A percentile compares a stretch with the other conserved stretches of the same genome.
phyloP scores from a whole-genome alignment of 495 filamentous ascomycete species.

The Tuber melanosporum region DNA sequence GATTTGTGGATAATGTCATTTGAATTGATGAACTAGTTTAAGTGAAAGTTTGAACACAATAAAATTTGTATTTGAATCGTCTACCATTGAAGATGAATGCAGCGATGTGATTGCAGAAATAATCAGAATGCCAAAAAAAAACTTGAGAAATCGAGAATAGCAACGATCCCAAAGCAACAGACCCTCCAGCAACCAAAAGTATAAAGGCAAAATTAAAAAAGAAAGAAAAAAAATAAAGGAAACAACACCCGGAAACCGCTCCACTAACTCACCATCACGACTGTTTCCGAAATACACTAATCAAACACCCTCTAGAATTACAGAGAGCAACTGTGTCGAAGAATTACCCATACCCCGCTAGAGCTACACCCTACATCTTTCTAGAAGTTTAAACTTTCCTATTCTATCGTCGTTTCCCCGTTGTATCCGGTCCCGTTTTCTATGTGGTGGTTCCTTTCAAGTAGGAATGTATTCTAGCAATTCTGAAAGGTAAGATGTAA shows the following conservation, averaged over 20 bases:
- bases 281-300: not conserved
- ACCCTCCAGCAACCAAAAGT: not conserved
- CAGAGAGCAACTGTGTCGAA: not conserved
- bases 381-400: not conserved
- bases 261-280: not conserved
- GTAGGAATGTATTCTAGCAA: not conserved
- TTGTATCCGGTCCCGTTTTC: not conserved
- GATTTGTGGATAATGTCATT: not conserved
- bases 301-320: not conserved
- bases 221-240: not conserved
- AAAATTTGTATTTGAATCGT: not conserved
- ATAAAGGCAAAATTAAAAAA: too few relatives aligned
- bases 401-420: not conserved
- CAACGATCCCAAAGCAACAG: not conserved
- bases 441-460: too few relatives aligned
- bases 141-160: not conserved
- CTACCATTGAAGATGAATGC: not conserved
- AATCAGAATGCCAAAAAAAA: not conserved
- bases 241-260: not conserved
- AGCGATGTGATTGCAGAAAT: not conserved
- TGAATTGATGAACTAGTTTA: not conserved
- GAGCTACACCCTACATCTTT: not conserved
- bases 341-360: not conserved
- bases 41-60: not conserved
- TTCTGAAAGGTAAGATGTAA: not conserved